phyloP scores from a whole-genome alignment of 2,329 filamentous ascomycete species.

The Sclerotinia borealis region DNA sequence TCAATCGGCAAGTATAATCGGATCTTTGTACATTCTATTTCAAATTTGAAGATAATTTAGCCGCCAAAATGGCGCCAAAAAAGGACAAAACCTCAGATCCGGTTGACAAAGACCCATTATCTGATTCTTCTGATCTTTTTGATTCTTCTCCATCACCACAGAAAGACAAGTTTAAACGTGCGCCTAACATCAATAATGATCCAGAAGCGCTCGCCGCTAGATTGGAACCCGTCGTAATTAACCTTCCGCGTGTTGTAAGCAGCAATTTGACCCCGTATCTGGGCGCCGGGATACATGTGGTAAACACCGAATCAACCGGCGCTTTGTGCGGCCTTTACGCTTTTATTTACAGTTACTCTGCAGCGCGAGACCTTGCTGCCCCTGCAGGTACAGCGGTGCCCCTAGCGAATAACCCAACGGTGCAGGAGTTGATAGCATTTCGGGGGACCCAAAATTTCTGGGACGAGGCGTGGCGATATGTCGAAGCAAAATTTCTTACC shows the following conservation, averaged over 20 bases:
- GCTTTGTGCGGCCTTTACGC: neutral
- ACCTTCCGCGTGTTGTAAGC: accelerated
- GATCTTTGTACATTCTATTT: neutral
- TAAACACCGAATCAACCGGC: neutral
- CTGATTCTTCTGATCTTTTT: no score
- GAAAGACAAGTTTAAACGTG: neutral
- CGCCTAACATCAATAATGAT: neutral
- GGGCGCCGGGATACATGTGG: neutral
- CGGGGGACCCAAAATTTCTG: neutral
- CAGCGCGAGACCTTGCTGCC: neutral
- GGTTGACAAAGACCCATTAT: no score
- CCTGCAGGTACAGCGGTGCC: neutral
- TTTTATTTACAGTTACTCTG: neutral
- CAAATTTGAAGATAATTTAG: neutral
- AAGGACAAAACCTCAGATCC: neutral
- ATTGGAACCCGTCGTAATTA: accelerated
- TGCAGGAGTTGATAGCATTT: neutral
- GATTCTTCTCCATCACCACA: no score
- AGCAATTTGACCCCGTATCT: neutral
- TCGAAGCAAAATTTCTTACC: no score
- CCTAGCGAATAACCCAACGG: neutral
- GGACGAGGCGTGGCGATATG: no score
- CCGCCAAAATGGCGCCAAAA: neutral
- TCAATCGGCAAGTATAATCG: neutral
- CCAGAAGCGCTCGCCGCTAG: neutral